These are phyloP conservation scores for Neonectria magnoliae DNA, from an alignment of 2,329 filamentous ascomycete species.

Conservation along the genomic window DNA sequence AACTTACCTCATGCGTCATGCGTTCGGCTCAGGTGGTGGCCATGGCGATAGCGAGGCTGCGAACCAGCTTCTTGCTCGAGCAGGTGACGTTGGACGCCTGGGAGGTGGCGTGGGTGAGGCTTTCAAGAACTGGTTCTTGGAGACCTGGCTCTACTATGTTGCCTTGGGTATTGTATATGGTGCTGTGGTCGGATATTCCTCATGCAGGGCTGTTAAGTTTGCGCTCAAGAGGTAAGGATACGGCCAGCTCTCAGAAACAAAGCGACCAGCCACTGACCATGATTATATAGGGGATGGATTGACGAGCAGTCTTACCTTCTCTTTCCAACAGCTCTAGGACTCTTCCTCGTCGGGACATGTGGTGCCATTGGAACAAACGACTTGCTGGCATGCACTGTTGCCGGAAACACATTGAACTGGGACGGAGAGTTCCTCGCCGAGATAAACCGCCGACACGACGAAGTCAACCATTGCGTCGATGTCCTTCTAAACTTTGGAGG, in stretches of 20 bases:
- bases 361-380: slow-evolving; percentile 68
- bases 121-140: slow-evolving; percentile 66
- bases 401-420: slow-evolving; percentile 70
- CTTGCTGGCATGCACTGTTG: slow-evolving; percentile 68
- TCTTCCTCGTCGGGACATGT: slow-evolving; percentile 67
- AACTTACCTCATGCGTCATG: slow-evolving; percentile 65
- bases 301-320: slow-evolving; percentile 65
- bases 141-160: slow-evolving; percentile 69
- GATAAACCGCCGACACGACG: slow-evolving; percentile 65
- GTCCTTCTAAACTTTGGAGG: slow-evolving; percentile 68
- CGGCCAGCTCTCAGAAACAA: too few species aligned
- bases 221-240: slow-evolving; percentile 46
- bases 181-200: slow-evolving; percentile 58
- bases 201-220: slow-evolving; percentile 58
- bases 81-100: slow-evolving; percentile 57
- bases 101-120: slow-evolving; percentile 64
- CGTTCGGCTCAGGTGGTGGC: slow-evolving; percentile 44
- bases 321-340: slow-evolving; percentile 61
- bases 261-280: too few species aligned
- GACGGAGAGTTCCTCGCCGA: slow-evolving; percentile 68
- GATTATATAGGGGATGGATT: slow-evolving; percentile 58
- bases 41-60: slow-evolving; percentile 31
- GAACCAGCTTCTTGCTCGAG: too few species aligned
- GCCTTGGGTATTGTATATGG: slow-evolving; percentile 64
- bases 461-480: slow-evolving; percentile 68